phyloP scores from a whole-genome alignment of 148 eudicot species.

The Camellia granthamiana region DNA sequence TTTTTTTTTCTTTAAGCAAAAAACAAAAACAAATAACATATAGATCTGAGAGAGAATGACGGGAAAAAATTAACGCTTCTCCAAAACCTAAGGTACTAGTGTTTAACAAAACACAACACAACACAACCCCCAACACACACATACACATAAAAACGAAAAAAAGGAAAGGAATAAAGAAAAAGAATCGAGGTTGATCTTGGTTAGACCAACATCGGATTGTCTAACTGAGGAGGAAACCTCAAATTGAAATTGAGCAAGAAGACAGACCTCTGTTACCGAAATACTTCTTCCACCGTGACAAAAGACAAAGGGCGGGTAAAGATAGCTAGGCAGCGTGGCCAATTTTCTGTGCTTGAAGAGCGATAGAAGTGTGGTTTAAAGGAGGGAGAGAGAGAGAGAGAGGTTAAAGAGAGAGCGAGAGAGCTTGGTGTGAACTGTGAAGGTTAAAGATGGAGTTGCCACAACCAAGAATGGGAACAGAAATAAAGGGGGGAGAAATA shows the following conservation, averaged over 20 bases:
- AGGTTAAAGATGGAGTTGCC: background rate
- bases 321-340: background rate
- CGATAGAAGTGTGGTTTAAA: background rate
- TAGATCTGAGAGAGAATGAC: too few relatives aligned
- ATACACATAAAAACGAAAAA: too few relatives aligned
- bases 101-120: too few relatives aligned
- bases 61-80: too few relatives aligned
- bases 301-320: background rate
- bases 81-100: too few relatives aligned
- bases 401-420: background rate
- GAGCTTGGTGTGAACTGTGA: background rate
- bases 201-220: background rate
- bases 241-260: background rate
- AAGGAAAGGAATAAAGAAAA: too few relatives aligned
- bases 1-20: too few relatives aligned
- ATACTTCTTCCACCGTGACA: conserved; percentile 2
- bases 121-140: too few relatives aligned
- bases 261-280: background rate
- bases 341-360: conserved; percentile 11
- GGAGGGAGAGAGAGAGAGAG: conserved; percentile 10
- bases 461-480: conserved; percentile 21
- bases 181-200: too few relatives aligned
- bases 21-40: too few relatives aligned
- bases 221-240: conserved; percentile 3
- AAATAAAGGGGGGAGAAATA: conserved; percentile 13